Conservation (phyloP, 768 basidiomycete genomes). For the Amanita polypyramis region DNA sequence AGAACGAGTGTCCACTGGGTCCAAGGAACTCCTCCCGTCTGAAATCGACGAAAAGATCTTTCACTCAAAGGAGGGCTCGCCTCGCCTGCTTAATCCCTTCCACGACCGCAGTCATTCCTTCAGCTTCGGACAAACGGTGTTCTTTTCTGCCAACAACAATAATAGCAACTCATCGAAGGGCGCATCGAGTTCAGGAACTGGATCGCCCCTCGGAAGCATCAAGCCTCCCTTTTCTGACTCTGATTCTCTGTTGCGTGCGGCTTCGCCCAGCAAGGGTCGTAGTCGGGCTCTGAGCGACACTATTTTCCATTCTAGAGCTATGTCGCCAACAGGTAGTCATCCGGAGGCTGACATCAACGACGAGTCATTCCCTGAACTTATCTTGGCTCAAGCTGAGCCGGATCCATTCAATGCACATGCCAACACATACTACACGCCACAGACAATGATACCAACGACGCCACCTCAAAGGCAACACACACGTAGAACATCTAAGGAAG, state of each 20-base stretch:
- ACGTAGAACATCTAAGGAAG: slow-evolving; percentile 59
- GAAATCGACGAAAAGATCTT: slow-evolving; percentile 34
- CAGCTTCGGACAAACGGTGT: slow-evolving; percentile 54
- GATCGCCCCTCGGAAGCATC: slow-evolving; percentile 17
- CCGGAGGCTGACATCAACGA: slow-evolving; percentile 64
- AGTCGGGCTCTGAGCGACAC: slow-evolving; percentile 54
- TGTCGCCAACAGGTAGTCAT: slow-evolving; percentile 30
- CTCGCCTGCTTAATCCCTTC: slow-evolving; percentile 23
- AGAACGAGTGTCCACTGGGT: slow-evolving; percentile 15
- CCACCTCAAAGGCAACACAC: slow-evolving; percentile 41
- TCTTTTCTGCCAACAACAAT: slow-evolving; percentile 28
- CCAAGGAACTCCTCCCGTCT: slow-evolving; percentile 13
- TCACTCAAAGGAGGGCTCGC: slow-evolving; percentile 29
- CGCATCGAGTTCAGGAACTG: slow-evolving; percentile 12
- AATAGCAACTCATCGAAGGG: slow-evolving; percentile 10
- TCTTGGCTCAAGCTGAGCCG: slow-evolving; percentile 35
- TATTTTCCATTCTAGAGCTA: slow-evolving; percentile 37
- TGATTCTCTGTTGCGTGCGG: slow-evolving; percentile 15
- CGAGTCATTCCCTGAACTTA: slow-evolving; percentile 37
- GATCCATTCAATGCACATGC: slow-evolving; percentile 71
- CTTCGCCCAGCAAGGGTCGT: slow-evolving; percentile 27
- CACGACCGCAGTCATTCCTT: slow-evolving; percentile 61
- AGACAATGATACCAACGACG: slow-evolving; percentile 59
- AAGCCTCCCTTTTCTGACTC: slow-evolving; percentile 17
- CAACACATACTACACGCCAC: slow-evolving; percentile 69